Base-by-base conservation (phyloP, 352 stramenopile species). In the Globisporangium emineosum region DNA sequence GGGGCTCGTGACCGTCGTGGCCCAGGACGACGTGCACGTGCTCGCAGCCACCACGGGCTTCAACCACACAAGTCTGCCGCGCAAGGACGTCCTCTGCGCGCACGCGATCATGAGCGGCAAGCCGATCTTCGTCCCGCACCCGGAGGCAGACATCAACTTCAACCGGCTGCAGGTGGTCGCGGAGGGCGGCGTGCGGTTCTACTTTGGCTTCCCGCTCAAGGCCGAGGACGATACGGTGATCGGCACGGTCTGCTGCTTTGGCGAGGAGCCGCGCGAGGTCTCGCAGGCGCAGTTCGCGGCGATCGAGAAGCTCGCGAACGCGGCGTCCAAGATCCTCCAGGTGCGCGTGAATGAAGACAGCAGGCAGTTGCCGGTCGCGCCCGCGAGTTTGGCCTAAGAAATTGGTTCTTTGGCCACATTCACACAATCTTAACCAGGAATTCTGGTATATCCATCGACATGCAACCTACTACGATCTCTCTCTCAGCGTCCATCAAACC, bases 141-240 rank as follows among this genome's bases (percentile, higher is more conserved):
- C 79, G 0, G 79, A 89, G 35, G 77, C 79, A 2, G 81, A 90
- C 53, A 69, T 88, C 27, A 67, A 75, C 5, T 81, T 86, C 37
- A 72, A 74, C 35, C 71, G 73, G 51, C 33, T 78, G 27, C 37
- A 61, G 0, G 64, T 64, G 2, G 66, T 82, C 21, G 65, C 67
- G 6, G 49, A 73, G 5, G 62, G 85, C 25, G 74, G 67, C 6
- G 59, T 79, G 35, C 74, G 74, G 40, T 82, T 79, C 62, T 90
- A 87, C 71, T 72, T 79, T 51, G 81, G 81, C 33, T 86, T 90
- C 60, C 79, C 81, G 1, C 45, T 90, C 30, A 69, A 68, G 1
- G 65, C 65, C 10, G 64, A 69, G 15, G 68, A 72, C 32, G 45
- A 67, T 10, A 68, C 78, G 12, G 69, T 78, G 5, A 73, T 91